Evolutionary conservation across 345 rosid species (phyloP).

Genomic region (Brassica cretica): DNA sequence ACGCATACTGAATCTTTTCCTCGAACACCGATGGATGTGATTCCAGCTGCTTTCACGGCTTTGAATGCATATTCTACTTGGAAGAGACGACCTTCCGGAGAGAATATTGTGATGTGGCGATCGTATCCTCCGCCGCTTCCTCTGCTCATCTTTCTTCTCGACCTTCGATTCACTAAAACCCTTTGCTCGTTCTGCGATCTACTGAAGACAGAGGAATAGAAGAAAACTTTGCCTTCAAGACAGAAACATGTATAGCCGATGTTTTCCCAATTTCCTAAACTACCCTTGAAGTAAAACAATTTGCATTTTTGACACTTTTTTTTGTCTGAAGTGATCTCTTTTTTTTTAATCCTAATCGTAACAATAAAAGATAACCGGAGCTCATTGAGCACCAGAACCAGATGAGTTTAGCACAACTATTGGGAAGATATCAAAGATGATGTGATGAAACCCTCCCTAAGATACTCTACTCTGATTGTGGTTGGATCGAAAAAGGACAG

Average conservation of each 20-base stretch:
- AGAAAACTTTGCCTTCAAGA: slow-evolving; percentile 41
- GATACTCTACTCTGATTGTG: no score
- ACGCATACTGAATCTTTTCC: slow-evolving; percentile 96
- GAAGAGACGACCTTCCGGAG: slow-evolving; percentile 89
- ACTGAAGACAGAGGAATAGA: not conserved
- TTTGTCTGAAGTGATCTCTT: not conserved
- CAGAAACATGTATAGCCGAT: slow-evolving; percentile 8
- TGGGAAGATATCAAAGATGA: not conserved
- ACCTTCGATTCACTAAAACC: slow-evolving; percentile 5
- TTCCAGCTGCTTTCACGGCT: slow-evolving; percentile 95
- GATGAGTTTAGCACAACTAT: not conserved
- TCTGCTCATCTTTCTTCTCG: slow-evolving; percentile 58
- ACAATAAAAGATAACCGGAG: no score
- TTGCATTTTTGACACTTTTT: not conserved
- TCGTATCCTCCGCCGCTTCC: slow-evolving; percentile 89
- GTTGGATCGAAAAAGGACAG: no score
- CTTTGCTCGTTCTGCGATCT: slow-evolving; percentile 16
- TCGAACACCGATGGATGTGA: slow-evolving; percentile 92
- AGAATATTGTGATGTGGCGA: slow-evolving; percentile 87
- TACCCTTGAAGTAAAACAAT: not conserved
- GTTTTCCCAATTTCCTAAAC: not conserved
- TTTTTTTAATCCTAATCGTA: no score
- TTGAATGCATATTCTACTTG: slow-evolving; percentile 97
- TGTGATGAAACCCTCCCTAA: no score
- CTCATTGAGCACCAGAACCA: no score